Percentiles rank a stretch among this genome's conserved stretches.
Evolutionary conservation across 495 filamentous ascomycete species (phyloP).

Genomic region (Penicillium cosmopolitanum): DNA sequence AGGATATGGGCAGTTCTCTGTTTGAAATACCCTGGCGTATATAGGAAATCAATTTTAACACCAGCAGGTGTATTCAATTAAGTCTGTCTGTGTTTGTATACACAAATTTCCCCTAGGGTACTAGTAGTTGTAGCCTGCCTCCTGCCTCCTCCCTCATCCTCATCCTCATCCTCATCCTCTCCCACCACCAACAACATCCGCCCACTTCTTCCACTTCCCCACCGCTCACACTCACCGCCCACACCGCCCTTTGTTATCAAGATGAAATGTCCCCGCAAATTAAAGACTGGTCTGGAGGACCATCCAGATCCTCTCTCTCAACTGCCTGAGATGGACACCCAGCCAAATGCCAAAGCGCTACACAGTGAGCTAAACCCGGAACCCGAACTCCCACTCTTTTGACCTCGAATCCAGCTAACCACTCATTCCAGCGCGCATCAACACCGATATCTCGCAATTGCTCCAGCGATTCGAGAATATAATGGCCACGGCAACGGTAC

Average conservation of each 20-base stretch:
- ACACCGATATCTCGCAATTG: conserved; percentile 56
- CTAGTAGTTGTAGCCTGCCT: neutral
- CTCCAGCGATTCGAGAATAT: conserved; percentile 66
- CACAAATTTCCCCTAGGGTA: no score
- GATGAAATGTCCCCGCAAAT: neutral
- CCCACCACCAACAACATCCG: no score
- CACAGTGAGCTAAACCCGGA: conserved; percentile 34
- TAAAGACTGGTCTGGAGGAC: neutral
- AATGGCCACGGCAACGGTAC: conserved; percentile 58
- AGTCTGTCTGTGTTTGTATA: neutral
- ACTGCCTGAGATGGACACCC: neutral
- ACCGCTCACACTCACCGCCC: conserved; percentile 12
- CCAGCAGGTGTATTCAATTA: neutral
- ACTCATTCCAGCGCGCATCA: conserved; percentile 52
- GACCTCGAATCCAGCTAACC: conserved; percentile 16
- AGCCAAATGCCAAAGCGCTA: conserved; percentile 41
- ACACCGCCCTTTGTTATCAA: conserved; percentile 2
- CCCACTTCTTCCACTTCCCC: no score
- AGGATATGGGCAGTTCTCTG: neutral
- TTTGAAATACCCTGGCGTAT: conserved; percentile 12
- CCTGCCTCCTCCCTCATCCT: neutral
- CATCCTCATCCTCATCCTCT: neutral
- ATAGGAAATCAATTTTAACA: conserved; percentile 1
- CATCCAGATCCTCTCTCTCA: conserved; percentile 3
- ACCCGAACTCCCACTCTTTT: neutral